A percentile compares a stretch with the other conserved stretches of the same genome.
Evolutionary conservation across 176 grass and related monocot species (phyloP).

Genomic region (Triticum dicoccoides): DNA sequence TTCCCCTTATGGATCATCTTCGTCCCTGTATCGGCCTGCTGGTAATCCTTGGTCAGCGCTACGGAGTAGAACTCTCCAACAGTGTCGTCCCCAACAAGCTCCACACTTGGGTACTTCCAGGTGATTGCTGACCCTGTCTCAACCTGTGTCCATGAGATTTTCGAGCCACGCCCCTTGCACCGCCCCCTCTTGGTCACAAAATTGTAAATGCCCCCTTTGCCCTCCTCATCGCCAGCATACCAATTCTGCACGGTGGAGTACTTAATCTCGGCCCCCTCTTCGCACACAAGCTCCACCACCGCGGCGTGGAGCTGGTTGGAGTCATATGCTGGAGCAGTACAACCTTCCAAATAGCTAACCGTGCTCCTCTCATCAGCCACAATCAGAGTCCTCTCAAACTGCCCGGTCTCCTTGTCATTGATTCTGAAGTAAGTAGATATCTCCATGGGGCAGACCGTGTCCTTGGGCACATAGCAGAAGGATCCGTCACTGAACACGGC

Average conservation of each 20-base stretch:
- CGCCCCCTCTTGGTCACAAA: slow-evolving; percentile 94
- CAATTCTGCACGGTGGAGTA: slow-evolving; percentile 98
- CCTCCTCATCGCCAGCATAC: slow-evolving; percentile 88
- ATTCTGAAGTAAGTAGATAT: slow-evolving; percentile 96
- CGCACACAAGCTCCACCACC: slow-evolving; percentile 84
- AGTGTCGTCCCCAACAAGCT: slow-evolving; percentile 70
- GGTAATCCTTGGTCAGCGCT: slow-evolving; percentile 87
- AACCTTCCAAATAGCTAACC: slow-evolving; percentile 92
- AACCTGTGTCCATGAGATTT: slow-evolving; percentile 98
- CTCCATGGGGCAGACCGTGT: slow-evolving; percentile 90
- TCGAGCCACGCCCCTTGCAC: slow-evolving; percentile 65
- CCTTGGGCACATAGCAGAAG: slow-evolving; percentile 98
- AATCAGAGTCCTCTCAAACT: slow-evolving; percentile 93
- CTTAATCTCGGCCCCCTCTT: slow-evolving; percentile 83
- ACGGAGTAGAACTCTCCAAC: slow-evolving; percentile 96
- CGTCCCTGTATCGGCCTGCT: slow-evolving; percentile 93
- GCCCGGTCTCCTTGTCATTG: slow-evolving; percentile 83
- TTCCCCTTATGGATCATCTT: slow-evolving; percentile 97
- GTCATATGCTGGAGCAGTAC: slow-evolving; percentile 82
- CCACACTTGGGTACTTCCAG: slow-evolving; percentile 96
- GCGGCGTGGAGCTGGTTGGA: slow-evolving; percentile 91
- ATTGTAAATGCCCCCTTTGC: slow-evolving; percentile 89
- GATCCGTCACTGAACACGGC: slow-evolving; percentile 93
- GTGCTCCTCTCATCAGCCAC: slow-evolving; percentile 79
- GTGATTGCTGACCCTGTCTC: slow-evolving; percentile 97